A percentile compares a stretch with the other conserved stretches of the same genome.
Conservation (phyloP, 176 grass and related monocot species). For the Phragmites australis region DNA sequence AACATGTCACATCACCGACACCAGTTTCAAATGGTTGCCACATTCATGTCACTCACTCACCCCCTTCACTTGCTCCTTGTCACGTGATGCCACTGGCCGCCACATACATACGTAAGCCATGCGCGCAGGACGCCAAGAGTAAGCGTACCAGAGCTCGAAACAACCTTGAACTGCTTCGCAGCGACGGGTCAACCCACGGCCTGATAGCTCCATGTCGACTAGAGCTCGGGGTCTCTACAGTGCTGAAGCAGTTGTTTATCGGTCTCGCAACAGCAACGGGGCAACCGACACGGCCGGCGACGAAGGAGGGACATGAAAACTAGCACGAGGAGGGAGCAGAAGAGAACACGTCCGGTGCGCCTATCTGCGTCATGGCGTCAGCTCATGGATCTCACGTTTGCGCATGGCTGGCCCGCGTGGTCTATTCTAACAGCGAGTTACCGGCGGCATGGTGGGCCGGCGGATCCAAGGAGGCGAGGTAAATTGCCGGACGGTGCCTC, state of each 20-base stretch:
- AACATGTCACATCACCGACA: neutral
- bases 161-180: neutral
- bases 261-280: neutral
- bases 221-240: neutral
- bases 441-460: neutral
- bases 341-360: neutral
- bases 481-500: neutral
- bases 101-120: neutral
- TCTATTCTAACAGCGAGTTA: neutral
- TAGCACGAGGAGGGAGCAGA: neutral
- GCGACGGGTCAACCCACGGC: constrained; percentile 24
- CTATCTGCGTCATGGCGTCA: constrained; percentile 2
- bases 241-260: neutral
- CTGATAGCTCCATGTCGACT: neutral
- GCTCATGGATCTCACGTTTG: neutral
- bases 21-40: neutral
- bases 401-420: neutral
- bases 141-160: neutral
- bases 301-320: neutral
- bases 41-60: neutral
- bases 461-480: constrained; percentile 12
- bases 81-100: constrained; percentile 11
- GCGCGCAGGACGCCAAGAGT: neutral
- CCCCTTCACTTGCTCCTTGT: neutral
- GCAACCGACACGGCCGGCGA: constrained; percentile 17